Conservation (phyloP, 805 yeast species). For the Monosporozyma aerobia region DNA sequence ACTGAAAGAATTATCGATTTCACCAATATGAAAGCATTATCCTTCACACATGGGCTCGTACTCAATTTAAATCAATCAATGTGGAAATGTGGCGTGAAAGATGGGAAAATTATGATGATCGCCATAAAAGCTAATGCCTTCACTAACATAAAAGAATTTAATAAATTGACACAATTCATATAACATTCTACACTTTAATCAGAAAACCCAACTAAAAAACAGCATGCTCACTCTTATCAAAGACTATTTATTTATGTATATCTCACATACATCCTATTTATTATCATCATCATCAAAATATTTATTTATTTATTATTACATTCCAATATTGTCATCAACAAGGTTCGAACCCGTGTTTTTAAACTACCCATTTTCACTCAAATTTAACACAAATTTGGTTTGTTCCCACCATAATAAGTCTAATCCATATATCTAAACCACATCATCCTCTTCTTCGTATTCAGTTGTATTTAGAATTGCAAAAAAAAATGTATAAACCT, state of each 20-base stretch:
- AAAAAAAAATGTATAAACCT: constrained; percentile 88
- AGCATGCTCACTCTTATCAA: background rate
- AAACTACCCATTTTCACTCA: background rate
- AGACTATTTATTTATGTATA: background rate
- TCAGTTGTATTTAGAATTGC: background rate
- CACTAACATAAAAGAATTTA: constrained; percentile 16
- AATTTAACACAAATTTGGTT: too few relatives aligned
- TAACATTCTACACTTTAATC: constrained; percentile 9
- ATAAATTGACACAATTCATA: constrained; percentile 8
- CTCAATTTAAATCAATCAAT: constrained; percentile 15
- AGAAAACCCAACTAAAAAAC: background rate
- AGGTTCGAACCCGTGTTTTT: background rate
- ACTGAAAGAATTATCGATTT: constrained; percentile 10
- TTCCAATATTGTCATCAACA: background rate
- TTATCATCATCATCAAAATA: background rate
- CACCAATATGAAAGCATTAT: constrained; percentile 2
- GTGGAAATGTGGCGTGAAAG: constrained; percentile 20
- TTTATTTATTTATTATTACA: background rate
- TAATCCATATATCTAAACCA: background rate
- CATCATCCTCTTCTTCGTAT: background rate
- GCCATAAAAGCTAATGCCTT: constrained; percentile 16
- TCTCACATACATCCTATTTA: background rate
- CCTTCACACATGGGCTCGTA: constrained; percentile 10
- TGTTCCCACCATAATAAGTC: background rate
- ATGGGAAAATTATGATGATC: constrained; percentile 13